phyloP scores from a whole-genome alignment of 2,329 filamentous ascomycete genomes.

The Trichoderma lentiforme region DNA sequence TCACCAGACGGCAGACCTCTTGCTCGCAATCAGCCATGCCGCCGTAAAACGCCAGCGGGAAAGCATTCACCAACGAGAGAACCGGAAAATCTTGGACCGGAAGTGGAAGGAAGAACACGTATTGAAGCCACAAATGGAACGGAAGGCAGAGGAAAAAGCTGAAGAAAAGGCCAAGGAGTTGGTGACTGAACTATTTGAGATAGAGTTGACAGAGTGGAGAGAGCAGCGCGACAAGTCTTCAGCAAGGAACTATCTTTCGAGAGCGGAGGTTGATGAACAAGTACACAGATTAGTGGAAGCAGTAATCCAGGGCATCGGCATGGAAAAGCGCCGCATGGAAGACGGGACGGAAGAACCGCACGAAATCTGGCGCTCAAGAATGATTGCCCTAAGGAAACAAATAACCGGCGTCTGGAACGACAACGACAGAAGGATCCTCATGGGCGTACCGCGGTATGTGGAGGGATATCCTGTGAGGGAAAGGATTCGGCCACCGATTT shows the following conservation, averaged over 20 bases:
- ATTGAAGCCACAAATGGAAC: background rate
- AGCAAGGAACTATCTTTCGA: background rate
- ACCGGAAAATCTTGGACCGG: background rate
- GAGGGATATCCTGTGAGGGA: slow-evolving; percentile 29
- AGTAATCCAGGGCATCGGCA: background rate
- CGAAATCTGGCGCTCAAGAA: background rate
- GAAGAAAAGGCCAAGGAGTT: background rate
- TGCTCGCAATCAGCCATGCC: background rate
- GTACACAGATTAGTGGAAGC: background rate
- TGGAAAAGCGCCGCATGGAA: background rate
- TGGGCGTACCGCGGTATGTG: slow-evolving; percentile 25
- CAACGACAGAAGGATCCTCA: slow-evolving; percentile 10
- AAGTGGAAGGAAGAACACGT: background rate
- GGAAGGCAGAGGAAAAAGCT: too few species aligned
- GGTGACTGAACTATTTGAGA: background rate
- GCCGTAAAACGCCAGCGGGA: background rate
- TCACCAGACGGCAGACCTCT: background rate
- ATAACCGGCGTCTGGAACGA: slow-evolving; percentile 17
- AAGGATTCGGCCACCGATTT: slow-evolving; percentile 18
- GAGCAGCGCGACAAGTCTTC: background rate
- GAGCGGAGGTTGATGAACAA: slow-evolving; percentile 1
- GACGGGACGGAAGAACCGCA: slow-evolving; percentile 2
- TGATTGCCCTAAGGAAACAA: background rate
- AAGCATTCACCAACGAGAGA: background rate
- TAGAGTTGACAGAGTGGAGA: background rate